Base-by-base conservation (phyloP, 352 stramenopile species). In the Hyaloperonospora arabidopsidis region DNA sequence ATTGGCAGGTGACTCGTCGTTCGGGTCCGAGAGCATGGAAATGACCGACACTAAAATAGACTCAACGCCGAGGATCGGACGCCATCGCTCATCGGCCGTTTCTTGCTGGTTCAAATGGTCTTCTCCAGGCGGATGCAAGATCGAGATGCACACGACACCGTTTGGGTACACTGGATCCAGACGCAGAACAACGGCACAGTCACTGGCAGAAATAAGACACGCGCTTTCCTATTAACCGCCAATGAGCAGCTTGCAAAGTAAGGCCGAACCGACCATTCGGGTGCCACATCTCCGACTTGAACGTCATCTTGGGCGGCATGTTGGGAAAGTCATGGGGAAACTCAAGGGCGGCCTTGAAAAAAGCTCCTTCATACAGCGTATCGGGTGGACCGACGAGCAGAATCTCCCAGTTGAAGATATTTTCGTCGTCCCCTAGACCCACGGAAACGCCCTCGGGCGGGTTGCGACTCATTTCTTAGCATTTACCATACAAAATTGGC, bases 371-470 rank as follows among this genome's bases (percentile, higher is more conserved):
- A 49, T 97, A 97, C 41, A 95, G 72, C 48, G 89, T 97, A 61
- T 97, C 92, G 1, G 89, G 84, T 14, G 93, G 92, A 0, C 97
- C 97, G 57, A 99, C 95, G 36, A 99, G 88, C 54, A 99, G 75
- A 45, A 99, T 96, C 76, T 99, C 95, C 97, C 97, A 99, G 54
- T 98, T 91, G 70, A 98, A 99, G 40, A 99, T 89, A 82, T 98
- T 98, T 57, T 95, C 90, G 53, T 99, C 96, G 65, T 99, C 96
- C 19, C 81, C 87, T 25, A 99, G 84, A 12, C 97, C 97, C 22
- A 99, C 97, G 2, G 93, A 98, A 39, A 99, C 95, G 29, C 97
- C 91, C 79, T 99, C 96, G 49, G 97, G 97, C 44, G 97, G 96
- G 68, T 99, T 99, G 59, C 97, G 97, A 52, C 87, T 95, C 63